Evolutionary conservation across 305 asterid species (phyloP).

Genomic region (Andrographis paniculata): DNA sequence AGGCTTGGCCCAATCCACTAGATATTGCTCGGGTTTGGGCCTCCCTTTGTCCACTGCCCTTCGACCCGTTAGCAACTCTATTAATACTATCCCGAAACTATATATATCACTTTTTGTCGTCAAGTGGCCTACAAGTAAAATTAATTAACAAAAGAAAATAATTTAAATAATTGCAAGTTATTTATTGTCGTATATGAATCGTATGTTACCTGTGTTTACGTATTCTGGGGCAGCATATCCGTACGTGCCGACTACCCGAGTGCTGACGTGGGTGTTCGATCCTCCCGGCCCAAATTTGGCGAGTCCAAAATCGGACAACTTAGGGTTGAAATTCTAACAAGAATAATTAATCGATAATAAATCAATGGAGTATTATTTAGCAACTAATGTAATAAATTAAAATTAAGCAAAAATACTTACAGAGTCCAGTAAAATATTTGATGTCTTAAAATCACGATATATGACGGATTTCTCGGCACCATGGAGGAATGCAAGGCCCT

Average conservation of each 20-base stretch:
- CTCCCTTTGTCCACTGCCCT: background rate
- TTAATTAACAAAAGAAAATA: too few relatives aligned
- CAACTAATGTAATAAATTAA: background rate
- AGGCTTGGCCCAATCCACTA: background rate
- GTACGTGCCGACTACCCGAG: conserved; percentile 90
- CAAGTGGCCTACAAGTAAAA: background rate
- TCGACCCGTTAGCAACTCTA: background rate
- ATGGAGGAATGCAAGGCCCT: conserved; percentile 84
- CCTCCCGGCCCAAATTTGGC: conserved; percentile 96
- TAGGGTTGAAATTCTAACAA: conserved; percentile 71
- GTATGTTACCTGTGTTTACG: conserved; percentile 58
- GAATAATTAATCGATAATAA: too few relatives aligned
- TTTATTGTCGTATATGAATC: too few relatives aligned
- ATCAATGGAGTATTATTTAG: too few relatives aligned
- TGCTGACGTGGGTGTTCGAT: conserved; percentile 81
- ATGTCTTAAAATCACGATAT: conserved; percentile 90
- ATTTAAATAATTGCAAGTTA: too few relatives aligned
- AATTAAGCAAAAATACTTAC: conserved; percentile 23
- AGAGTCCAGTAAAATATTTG: conserved; percentile 69
- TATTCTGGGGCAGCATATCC: conserved; percentile 97
- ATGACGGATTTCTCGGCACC: conserved; percentile 73
- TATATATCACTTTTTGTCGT: background rate
- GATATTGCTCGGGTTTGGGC: background rate
- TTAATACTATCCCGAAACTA: background rate
- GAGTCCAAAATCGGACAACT: conserved; percentile 80